These are phyloP conservation scores for Endotrypanum monterogeii DNA, from an alignment of 208 protist species.

Conservation along the genomic window DNA sequence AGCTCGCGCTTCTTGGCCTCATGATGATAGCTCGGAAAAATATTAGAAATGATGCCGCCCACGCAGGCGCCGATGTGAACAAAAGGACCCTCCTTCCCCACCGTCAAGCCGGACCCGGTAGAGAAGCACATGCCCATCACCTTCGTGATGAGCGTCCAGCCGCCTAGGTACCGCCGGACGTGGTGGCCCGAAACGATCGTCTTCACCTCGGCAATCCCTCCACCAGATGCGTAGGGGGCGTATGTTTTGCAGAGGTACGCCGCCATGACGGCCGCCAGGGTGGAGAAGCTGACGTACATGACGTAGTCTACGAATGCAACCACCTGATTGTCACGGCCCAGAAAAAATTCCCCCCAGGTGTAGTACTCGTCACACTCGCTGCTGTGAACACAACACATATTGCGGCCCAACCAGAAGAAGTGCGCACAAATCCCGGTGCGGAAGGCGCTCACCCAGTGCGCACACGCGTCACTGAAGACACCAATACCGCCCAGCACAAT, in stretches of 20 bases:
- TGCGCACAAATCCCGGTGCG: slow-evolving; percentile 59
- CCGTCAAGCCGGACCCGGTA: slow-evolving; percentile 74
- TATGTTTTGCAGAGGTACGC: slow-evolving; percentile 68
- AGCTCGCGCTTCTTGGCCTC: slow-evolving; percentile 67
- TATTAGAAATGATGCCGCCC: slow-evolving; percentile 53
- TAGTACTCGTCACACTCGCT: slow-evolving; percentile 51
- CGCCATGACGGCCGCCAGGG: slow-evolving; percentile 39
- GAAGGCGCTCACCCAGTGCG: slow-evolving; percentile 64
- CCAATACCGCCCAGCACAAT: slow-evolving; percentile 55
- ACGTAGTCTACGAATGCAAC: slow-evolving; percentile 46
- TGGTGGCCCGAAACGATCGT: slow-evolving; percentile 82
- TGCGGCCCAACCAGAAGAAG: slow-evolving; percentile 64
- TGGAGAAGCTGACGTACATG: slow-evolving; percentile 60
- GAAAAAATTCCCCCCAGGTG: slow-evolving; percentile 67
- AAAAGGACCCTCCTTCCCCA: slow-evolving; percentile 90
- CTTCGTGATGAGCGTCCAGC: slow-evolving; percentile 82
- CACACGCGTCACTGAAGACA: slow-evolving; percentile 68
- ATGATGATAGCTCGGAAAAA: slow-evolving; percentile 63
- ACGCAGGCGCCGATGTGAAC: slow-evolving; percentile 89
- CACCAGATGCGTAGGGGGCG: slow-evolving; percentile 77
- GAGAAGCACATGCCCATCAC: slow-evolving; percentile 72
- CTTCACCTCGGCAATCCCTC: slow-evolving; percentile 90
- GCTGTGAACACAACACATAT: slow-evolving; percentile 54
- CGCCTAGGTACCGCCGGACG: slow-evolving; percentile 66
- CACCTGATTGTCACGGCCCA: slow-evolving; percentile 46